Evolutionary conservation across 1,139 yeast species (phyloP), one percentile per base, ranked within the genome.

Genomic region (Kluyveromyces sp.): DNA sequence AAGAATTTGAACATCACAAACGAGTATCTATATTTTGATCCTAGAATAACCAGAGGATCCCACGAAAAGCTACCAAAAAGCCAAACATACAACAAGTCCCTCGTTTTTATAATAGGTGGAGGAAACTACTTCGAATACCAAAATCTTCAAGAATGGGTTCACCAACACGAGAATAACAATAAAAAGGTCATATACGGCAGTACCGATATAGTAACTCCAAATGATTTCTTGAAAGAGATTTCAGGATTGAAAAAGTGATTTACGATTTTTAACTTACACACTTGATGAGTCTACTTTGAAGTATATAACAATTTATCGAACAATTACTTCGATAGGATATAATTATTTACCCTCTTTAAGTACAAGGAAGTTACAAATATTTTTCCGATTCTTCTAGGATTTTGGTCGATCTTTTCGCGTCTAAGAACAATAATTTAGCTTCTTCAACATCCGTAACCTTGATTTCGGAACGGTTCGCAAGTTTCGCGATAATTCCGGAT

Each of bases 91-190:
- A 80, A 78, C 51, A 94, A 88, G 55, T 80, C 95, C 3, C 70
- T 87, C 47, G 95, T 92, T 21, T 94, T 92, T 64, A 86, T 89
- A 43, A 90, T 94, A 49, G 99, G 98, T 25, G 98, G 98, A 33
- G 98, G 97, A 42, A 90, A 87, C 65, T 92, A 89, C 62, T 71
- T 87, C 54, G 99, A 92, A 67, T 92, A 92, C 63, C 95, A 90
- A 53, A 90, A 90, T 61, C 74, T 92, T 57, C 95, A 87, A 65
- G 97, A 92, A 64, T 90, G 96, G 94, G 83, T 82, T 7, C 68
- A 71, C 46, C 63, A 66, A 4, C 65, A 61, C 34, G 59, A 64
- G 46, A 69, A 66, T 40, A 61, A 63, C 40, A 58, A 62, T 32
- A 66, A 68, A 52, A 63, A 57, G n/a, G 85, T 94, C 37, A 77